A percentile compares a stretch with the other conserved stretches of the same genome.
phyloP scores from a whole-genome alignment of 192 early-diverging fungal genomes.

The Chytriomyces hyalinus region DNA sequence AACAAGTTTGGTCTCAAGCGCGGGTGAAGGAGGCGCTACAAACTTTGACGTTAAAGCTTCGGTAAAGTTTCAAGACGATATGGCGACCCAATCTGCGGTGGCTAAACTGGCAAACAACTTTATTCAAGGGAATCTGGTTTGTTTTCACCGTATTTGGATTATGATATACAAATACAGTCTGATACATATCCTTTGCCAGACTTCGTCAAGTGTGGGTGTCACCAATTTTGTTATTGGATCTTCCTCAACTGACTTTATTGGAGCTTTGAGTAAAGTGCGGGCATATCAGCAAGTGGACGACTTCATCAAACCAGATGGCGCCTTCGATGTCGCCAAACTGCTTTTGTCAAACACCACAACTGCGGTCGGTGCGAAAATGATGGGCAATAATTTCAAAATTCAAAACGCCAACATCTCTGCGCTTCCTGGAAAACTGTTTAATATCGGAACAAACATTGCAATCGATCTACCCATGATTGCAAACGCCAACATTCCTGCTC shows the following conservation, averaged over 20 bases:
- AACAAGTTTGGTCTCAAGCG: background rate
- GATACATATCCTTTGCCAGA: background rate
- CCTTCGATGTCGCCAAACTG: background rate
- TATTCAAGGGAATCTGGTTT: conserved; percentile 6
- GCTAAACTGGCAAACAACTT: conserved; percentile 39
- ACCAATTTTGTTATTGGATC: conserved; percentile 4
- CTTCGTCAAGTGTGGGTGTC: background rate
- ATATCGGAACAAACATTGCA: conserved; percentile 1
- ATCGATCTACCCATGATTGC: conserved; percentile 26
- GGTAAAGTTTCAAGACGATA: conserved; percentile 36
- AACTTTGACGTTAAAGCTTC: conserved; percentile 31
- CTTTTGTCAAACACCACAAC: background rate
- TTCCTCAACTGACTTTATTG: conserved; percentile 23
- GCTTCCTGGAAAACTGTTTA: conserved; percentile 1
- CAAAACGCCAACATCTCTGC: background rate
- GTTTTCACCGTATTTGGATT: background rate
- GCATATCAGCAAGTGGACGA: background rate
- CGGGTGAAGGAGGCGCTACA: background rate
- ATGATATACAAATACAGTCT: background rate
- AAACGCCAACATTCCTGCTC: conserved; percentile 26
- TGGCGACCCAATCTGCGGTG: conserved; percentile 37
- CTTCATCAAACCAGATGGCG: background rate
- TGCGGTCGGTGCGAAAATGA: background rate
- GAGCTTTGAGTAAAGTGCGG: background rate
- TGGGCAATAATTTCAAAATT: background rate